Conservation (phyloP, 306 rosid genomes). For the Gastrolobium bilobum region DNA sequence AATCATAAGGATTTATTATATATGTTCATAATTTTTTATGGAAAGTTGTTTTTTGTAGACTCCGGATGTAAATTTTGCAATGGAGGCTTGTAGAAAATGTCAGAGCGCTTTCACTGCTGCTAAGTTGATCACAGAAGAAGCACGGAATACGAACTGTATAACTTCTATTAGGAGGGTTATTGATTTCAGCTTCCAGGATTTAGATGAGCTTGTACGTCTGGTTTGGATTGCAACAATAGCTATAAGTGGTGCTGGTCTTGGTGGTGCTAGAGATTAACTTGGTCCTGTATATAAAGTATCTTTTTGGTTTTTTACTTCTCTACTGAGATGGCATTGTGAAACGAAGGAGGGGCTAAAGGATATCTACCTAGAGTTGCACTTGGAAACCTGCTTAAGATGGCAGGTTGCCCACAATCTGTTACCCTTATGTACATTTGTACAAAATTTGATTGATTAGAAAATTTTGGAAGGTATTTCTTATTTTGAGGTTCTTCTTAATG, state of each 20-base stretch:
- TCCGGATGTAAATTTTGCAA: constrained; percentile 67
- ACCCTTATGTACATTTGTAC: constrained; percentile 84
- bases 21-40: constrained; percentile 25
- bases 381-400: constrained; percentile 55
- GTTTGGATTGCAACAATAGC: constrained; percentile 69
- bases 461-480: constrained; percentile 60
- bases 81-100: constrained; percentile 80
- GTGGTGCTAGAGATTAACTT: constrained; percentile 71
- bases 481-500: constrained; percentile 54
- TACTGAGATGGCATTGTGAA: constrained; percentile 56
- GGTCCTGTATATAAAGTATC: constrained; percentile 65
- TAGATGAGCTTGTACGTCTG: constrained; percentile 70
- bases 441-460: constrained; percentile 76
- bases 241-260: constrained; percentile 66
- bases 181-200: constrained; percentile 89
- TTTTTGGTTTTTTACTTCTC: constrained; percentile 43
- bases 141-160: constrained; percentile 62
- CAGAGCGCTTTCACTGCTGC: constrained; percentile 64
- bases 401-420: constrained; percentile 51
- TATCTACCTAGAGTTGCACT: constrained; percentile 50
- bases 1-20: constrained; percentile 29
- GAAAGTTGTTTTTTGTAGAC: constrained; percentile 64
- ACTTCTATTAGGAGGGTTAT: constrained; percentile 69
- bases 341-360: constrained; percentile 44
- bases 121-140: constrained; percentile 54